Conservation (phyloP, 208 protist genomes). For the Lotmaria passim region DNA sequence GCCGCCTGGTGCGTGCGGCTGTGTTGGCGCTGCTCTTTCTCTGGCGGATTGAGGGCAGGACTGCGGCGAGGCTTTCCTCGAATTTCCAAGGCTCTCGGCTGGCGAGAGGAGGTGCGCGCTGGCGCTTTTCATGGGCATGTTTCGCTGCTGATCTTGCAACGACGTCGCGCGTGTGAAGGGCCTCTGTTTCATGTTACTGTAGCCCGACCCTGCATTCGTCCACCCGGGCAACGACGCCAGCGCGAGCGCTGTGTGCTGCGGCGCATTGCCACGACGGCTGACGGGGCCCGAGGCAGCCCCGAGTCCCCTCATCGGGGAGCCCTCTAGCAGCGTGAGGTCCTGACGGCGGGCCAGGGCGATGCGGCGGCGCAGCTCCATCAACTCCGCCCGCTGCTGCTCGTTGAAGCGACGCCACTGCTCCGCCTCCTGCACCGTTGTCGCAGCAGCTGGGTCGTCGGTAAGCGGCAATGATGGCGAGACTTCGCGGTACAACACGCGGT, state of each 20-base stretch:
- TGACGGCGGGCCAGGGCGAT: conserved; percentile 48
- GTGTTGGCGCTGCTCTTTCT: not conserved
- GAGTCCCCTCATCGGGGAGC: not conserved
- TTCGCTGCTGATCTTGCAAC: not conserved
- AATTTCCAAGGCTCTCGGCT: not conserved
- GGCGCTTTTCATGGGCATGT: not conserved
- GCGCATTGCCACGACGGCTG: not conserved
- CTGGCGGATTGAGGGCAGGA: not conserved
- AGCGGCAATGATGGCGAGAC: not conserved
- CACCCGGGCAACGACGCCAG: conserved; percentile 1
- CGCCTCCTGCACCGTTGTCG: conserved; percentile 4
- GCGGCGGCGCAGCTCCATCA: conserved; percentile 35
- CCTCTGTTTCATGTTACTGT: not conserved
- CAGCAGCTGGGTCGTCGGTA: no score
- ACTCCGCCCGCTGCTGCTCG: conserved; percentile 55
- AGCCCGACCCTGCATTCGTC: not conserved
- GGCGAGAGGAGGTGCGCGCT: not conserved
- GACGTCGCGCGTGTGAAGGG: not conserved
- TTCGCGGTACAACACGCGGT: conserved; percentile 2
- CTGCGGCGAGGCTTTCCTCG: not conserved
- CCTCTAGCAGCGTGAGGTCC: conserved; percentile 38
- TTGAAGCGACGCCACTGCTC: conserved; percentile 67
- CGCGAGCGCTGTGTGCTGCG: conserved; percentile 9
- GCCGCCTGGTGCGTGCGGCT: not conserved
- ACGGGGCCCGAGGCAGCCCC: not conserved